phyloP scores from a whole-genome alignment of 1,284 basidiomycete genomes.

The Puccinia coronata region DNA sequence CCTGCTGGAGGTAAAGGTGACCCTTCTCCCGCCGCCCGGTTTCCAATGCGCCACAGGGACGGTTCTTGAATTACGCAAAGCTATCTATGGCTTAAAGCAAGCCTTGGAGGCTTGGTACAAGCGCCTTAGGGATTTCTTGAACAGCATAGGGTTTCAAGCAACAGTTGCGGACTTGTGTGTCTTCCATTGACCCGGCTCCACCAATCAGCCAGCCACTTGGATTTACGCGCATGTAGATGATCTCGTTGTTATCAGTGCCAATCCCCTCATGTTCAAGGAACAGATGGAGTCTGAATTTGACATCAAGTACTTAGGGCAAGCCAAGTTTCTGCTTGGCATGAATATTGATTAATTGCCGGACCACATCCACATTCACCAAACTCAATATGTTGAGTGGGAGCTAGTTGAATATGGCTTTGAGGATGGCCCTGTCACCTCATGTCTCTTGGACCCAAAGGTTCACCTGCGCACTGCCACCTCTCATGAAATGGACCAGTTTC shows the following conservation, averaged over 20 bases:
- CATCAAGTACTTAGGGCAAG: background rate
- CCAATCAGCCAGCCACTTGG: background rate
- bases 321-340: background rate
- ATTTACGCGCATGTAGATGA: slow-evolving; percentile 7
- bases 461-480: background rate
- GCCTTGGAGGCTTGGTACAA: background rate
- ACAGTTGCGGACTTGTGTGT: background rate
- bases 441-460: background rate
- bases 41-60: background rate
- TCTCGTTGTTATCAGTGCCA: background rate
- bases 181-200: background rate
- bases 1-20: background rate
- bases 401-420: background rate
- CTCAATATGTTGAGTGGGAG: background rate
- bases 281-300: slow-evolving; percentile 5
- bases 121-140: background rate
- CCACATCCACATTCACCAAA: background rate
- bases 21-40: background rate
- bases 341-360: background rate
- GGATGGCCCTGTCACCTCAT: background rate
- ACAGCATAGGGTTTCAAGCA: background rate
- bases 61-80: background rate
- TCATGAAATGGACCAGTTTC: background rate
- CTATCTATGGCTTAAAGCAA: slow-evolving; percentile 13
- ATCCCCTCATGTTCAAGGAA: background rate